Conservation (phyloP, 257 asterid species). For the Solanum corneliomulleri region DNA sequence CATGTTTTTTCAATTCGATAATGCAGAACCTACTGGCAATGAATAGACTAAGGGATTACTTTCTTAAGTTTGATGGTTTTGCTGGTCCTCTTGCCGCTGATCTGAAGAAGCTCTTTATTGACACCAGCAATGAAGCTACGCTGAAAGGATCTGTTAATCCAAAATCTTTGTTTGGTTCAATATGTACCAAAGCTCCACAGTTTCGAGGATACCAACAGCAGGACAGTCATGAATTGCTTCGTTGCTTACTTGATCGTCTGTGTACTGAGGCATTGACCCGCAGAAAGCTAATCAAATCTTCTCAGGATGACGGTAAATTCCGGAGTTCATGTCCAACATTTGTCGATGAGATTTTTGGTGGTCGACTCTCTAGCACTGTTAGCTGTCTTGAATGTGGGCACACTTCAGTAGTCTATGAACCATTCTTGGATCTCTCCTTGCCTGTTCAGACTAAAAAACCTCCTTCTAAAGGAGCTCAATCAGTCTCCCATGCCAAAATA, state of each 20-base stretch:
- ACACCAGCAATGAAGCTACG: slow-evolving; percentile 33
- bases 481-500: slow-evolving; percentile 45
- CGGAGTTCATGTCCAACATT: slow-evolving; percentile 24
- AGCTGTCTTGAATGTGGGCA: slow-evolving; percentile 77
- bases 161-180: slow-evolving; percentile 51
- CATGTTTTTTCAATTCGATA: slow-evolving; percentile 86
- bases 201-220: slow-evolving; percentile 92
- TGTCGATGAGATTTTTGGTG: slow-evolving; percentile 85
- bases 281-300: slow-evolving; percentile 26
- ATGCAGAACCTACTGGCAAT: slow-evolving; percentile 76
- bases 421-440: slow-evolving; percentile 79
- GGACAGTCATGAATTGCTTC: slow-evolving; percentile 89
- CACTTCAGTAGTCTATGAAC: slow-evolving; percentile 64
- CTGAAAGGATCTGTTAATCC: slow-evolving; percentile 50
- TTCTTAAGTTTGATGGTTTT: slow-evolving; percentile 42
- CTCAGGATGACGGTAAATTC: slow-evolving; percentile 15
- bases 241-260: slow-evolving; percentile 78
- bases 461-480: slow-evolving; percentile 32
- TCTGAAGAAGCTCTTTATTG: slow-evolving; percentile 53
- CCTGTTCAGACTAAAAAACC: slow-evolving; percentile 78
- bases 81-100: slow-evolving; percentile 62
- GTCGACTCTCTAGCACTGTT: slow-evolving; percentile 66
- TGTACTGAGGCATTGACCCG: slow-evolving; percentile 47
- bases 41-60: slow-evolving; percentile 37
- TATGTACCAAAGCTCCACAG: slow-evolving; percentile 77